Conservation (phyloP, 805 yeast species). For the Candida palmyrensis region DNA sequence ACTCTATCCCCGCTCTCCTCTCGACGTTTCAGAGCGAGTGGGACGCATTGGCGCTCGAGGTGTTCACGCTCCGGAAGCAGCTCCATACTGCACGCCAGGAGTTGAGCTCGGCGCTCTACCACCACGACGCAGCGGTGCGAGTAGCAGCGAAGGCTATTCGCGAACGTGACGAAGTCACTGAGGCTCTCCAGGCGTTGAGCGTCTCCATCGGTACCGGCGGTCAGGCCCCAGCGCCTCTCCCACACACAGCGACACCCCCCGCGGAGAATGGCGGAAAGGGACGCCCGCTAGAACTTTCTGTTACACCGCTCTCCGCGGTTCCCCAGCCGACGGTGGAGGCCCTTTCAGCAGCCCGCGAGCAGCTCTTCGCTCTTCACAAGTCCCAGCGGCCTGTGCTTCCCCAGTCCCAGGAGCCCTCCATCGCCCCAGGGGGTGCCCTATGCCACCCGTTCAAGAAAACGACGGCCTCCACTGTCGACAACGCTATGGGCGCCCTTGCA, state of each 20-base stretch:
- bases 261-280: neutral
- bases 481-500: slow-evolving; percentile 2
- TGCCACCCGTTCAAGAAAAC: slow-evolving; percentile 10
- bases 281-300: slow-evolving; percentile 8
- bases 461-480: slow-evolving; percentile 1
- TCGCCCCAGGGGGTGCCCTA: slow-evolving; percentile 6
- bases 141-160: slow-evolving; percentile 73
- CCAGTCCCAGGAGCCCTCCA: slow-evolving; percentile 9
- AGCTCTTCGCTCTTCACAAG: slow-evolving; percentile 32
- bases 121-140: slow-evolving; percentile 85
- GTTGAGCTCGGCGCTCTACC: slow-evolving; percentile 70
- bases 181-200: slow-evolving; percentile 57
- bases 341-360: slow-evolving; percentile 25
- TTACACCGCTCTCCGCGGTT: too few species aligned
- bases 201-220: slow-evolving; percentile 29
- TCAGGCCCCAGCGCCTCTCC: slow-evolving; percentile 1
- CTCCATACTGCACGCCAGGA: slow-evolving; percentile 63
- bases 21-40: slow-evolving; percentile 81
- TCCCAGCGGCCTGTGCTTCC: slow-evolving; percentile 20
- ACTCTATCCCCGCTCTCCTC: slow-evolving; percentile 75
- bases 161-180: slow-evolving; percentile 70
- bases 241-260: too few species aligned
- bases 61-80: slow-evolving; percentile 71
- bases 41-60: slow-evolving; percentile 82
- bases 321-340: slow-evolving; percentile 12